Base-by-base conservation (phyloP, 2,329 filamentous ascomycete genomes). In the Colletotrichum gigasporum region DNA sequence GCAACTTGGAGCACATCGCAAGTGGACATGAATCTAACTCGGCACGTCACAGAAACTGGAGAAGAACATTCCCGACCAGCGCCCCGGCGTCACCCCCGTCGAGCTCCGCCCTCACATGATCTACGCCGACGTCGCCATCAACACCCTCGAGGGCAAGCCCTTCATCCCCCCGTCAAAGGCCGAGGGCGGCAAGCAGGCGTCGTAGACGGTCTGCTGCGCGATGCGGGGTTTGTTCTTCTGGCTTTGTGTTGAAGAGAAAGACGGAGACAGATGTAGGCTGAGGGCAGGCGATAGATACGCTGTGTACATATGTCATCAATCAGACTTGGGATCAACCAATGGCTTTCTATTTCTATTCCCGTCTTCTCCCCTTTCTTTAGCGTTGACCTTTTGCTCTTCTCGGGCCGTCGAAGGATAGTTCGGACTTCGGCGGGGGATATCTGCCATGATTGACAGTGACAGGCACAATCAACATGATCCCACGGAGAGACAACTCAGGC, bases 51-150 rank as follows among this genome's bases (percentile, higher is more conserved):
- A 95, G 92, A 91, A 91, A 81, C 83, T 96, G 68, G 90, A 94
- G 78, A 96, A 96, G 83, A 86, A 85, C 68, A 90, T 96, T 69
- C 92, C 92, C 67, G 90, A 91, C 69, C 83, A 91, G 69, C 91
- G 91, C 66, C 83, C 85, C 74, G 86, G 88, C 74, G 85, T 89
- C 71, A 88, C 85, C 28, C 92, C 92, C 52, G 89, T 96, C 69
- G 91, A 95, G 76, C 85, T 93, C 70, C 86, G 91, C 73, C 83
- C 86, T 71, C 82, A 81, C 74, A 87, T 89, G 77, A 87, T 88
- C 75, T 87, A 87, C 73, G 82, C 86, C 63, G 85, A 89, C 69
- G 79, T 81, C 69, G 80, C 80, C 66, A 80, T 81, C 65, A 74
- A 78, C 42, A 73, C 76, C 56, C 73, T 75, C 52, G 77, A 80